phyloP scores from a whole-genome alignment of 1,284 basidiomycete species.

The Puccinia brachypodii region DNA sequence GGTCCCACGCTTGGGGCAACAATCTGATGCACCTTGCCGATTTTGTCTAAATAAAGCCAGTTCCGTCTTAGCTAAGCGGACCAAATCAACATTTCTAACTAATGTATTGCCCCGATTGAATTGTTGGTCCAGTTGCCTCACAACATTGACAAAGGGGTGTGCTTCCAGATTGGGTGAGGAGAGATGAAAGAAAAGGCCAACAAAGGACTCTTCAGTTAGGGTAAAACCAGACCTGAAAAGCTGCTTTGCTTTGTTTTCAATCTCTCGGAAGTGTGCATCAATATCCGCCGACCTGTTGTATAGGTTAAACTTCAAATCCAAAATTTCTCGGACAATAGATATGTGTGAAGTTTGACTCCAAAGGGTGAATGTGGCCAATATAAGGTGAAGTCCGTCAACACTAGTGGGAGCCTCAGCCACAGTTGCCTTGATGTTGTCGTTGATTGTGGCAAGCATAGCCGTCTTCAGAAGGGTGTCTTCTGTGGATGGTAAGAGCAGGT shows the following conservation, averaged over 20 bases:
- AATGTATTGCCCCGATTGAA: background rate
- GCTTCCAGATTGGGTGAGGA: background rate
- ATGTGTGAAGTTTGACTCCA: background rate
- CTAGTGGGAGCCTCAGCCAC: background rate
- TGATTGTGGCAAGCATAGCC: background rate
- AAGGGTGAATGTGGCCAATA: background rate
- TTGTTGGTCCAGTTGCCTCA: background rate
- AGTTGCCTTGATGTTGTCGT: background rate
- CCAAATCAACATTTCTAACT: too few species aligned
- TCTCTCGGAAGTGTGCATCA: background rate
- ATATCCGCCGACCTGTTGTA: background rate
- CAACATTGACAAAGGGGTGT: background rate
- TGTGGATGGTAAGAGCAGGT: background rate
- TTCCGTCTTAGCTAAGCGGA: background rate
- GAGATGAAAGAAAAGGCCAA: background rate
- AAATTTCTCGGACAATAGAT: background rate
- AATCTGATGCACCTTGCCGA: background rate
- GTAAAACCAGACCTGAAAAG: background rate
- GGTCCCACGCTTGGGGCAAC: background rate
- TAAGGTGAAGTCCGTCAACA: background rate
- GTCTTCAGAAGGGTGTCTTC: background rate
- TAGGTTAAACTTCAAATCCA: background rate
- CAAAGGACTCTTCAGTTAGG: background rate
- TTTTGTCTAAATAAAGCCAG: background rate
- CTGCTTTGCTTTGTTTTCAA: background rate